phyloP scores from a whole-genome alignment of 1,139 yeast species.

The Saccharomyces hybrid region DNA sequence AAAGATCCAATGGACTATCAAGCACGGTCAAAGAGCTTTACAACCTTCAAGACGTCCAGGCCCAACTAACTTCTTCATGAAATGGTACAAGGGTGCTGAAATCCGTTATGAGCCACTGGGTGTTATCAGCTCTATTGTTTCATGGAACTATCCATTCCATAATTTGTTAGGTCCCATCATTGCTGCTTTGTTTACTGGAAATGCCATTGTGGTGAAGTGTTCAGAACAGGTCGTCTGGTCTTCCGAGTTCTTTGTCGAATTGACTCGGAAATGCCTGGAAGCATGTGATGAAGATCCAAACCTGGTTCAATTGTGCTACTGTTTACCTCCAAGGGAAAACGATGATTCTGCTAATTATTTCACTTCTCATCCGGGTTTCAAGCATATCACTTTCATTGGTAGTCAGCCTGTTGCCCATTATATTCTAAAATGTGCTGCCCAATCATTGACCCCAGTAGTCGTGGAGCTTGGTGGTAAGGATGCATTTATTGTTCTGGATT shows the following conservation, averaged over 20 bases:
- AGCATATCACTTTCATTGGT: constrained; percentile 90
- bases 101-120: constrained; percentile 88
- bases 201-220: constrained; percentile 84
- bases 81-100: constrained; percentile 72
- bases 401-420: constrained; percentile 89
- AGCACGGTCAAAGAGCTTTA: constrained; percentile 69
- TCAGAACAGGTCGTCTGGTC: constrained; percentile 97
- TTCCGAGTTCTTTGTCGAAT: constrained; percentile 61
- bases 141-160: constrained; percentile 97
- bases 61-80: constrained; percentile 75
- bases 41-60: constrained; percentile 75
- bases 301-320: constrained; percentile 68
- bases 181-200: constrained; percentile 83
- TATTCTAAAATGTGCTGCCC: constrained; percentile 75
- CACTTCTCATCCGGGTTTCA: constrained; percentile 71
- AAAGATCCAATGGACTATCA: constrained; percentile 80
- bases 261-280: constrained; percentile 63
- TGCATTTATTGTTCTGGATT: constrained; percentile 77
- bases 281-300: constrained; percentile 71
- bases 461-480: constrained; percentile 96
- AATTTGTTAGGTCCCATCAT: constrained; percentile 87
- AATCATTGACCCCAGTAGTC: constrained; percentile 81
- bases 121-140: constrained; percentile 82
- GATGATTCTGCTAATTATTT: constrained; percentile 73
- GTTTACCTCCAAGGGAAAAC: constrained; percentile 53